A percentile compares a stretch with the other conserved stretches of the same genome.
Conservation (phyloP, 2,329 filamentous ascomycete species). For the Calonectria henricotiae region DNA sequence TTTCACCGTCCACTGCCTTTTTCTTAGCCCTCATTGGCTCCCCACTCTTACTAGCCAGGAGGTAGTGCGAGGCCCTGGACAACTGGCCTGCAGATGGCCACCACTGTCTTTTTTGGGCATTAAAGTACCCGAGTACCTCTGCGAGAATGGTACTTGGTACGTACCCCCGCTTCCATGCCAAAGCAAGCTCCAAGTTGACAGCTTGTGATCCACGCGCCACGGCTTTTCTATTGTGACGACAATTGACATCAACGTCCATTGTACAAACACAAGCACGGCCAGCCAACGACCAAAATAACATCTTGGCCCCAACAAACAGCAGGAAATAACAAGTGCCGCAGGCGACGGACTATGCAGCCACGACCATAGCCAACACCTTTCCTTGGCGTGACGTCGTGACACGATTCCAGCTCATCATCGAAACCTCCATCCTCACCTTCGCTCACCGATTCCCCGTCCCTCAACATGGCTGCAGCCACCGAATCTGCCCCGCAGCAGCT, state of each 20-base stretch:
- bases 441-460: neutral
- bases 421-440: slow-evolving; percentile 13
- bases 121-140: slow-evolving; percentile 21
- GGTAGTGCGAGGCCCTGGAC: slow-evolving; percentile 18
- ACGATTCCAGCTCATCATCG: slow-evolving; percentile 3
- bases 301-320: neutral
- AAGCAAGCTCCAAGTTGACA: slow-evolving; percentile 44
- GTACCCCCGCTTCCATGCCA: slow-evolving; percentile 20
- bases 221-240: slow-evolving; percentile 30
- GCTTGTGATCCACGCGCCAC: slow-evolving; percentile 47
- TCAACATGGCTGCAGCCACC: slow-evolving; percentile 54
- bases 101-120: slow-evolving; percentile 25
- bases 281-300: neutral
- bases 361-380: slow-evolving; percentile 8
- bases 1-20: neutral
- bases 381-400: slow-evolving; percentile 36
- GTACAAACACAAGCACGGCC: slow-evolving; percentile 38
- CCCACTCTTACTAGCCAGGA: neutral
- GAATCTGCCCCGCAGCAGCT: slow-evolving; percentile 54
- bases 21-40: neutral
- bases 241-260: slow-evolving; percentile 9
- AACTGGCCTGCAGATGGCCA: slow-evolving; percentile 19
- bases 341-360: slow-evolving; percentile 23
- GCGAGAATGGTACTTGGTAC: slow-evolving; percentile 14
- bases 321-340: neutral